Base-by-base conservation (phyloP, 1,139 yeast genomes). In the Geotrichum aggregatum region DNA sequence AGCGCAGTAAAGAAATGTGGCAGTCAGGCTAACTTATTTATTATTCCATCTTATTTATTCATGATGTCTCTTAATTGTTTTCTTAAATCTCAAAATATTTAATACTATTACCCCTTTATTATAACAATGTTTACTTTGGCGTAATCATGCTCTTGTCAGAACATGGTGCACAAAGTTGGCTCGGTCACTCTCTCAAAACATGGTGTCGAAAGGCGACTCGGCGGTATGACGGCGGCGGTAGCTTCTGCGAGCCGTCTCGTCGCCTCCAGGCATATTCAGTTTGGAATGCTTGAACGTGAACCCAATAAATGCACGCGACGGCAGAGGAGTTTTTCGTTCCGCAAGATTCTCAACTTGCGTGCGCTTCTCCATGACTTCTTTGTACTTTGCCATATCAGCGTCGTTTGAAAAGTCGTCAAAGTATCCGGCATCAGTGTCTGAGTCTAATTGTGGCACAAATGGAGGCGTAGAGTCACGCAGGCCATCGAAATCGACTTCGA, bases 401-500 rank as follows among this genome's bases (percentile, higher is more conserved):
- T 91, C 98, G 68, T 88, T 94, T 58, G 87, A 88, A 67, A 92
- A 92, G 71, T 92, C 98, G 70, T 92, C 94, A 94, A 1, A 98
- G 72, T 92, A 94, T 1, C 98, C 99, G 0, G 98, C 98, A 71
- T 92, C 99, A 58, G 91, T 94, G 65, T 94, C 98, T 57, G 89
- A 87, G 66, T 92, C 98, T 59, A 92, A 76, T 64, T 94, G 96
- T 1, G 99, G 99, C 26, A 94, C 87, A 69, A 92, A 92, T 28
- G 99, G 99, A 3, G 98, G 96, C 18, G 59, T 54, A 57, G 82
- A 77, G 34, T 71, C 71, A 63, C 96, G 79, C 60, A 94, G 71
- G 22, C 71, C 71, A 3, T 76, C 79, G 84, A 96, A 92, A 63
- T 87, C 83, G 28, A 89, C 80, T 61, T 91, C 98, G 39, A 79